Evolutionary conservation across 257 asterid species (phyloP).

Genomic region (Salvia hispanica): DNA sequence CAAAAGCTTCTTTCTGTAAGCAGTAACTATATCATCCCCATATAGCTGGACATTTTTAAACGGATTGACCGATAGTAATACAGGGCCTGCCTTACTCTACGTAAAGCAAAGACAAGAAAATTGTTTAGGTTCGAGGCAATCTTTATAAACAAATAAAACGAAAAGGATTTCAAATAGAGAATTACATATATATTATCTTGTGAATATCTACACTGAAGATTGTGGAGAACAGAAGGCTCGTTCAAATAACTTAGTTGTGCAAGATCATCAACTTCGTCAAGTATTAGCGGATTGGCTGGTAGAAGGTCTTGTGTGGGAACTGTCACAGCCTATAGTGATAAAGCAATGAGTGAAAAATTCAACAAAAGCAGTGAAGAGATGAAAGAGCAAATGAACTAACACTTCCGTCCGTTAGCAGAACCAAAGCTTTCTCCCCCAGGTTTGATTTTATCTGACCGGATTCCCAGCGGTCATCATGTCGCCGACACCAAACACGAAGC

Average conservation of each 20-base stretch:
- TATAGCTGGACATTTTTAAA: conserved; percentile 69
- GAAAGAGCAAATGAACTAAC: conserved; percentile 53
- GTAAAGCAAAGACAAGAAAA: conserved; percentile 36
- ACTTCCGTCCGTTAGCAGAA: conserved; percentile 62
- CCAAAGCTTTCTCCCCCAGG: conserved; percentile 70
- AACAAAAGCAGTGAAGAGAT: conserved; percentile 16
- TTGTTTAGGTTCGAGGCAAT: conserved; percentile 21
- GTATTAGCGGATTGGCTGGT: conserved; percentile 96
- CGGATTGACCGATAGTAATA: conserved; percentile 82
- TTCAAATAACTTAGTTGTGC: conserved; percentile 82
- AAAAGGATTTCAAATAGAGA: conserved; percentile 12
- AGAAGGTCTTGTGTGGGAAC: conserved; percentile 61
- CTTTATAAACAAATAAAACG: not conserved
- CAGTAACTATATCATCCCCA: conserved; percentile 68
- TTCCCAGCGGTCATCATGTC: conserved; percentile 61
- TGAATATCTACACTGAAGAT: conserved; percentile 71
- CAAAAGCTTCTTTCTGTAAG: conserved; percentile 69
- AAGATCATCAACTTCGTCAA: conserved; percentile 87
- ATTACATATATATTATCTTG: conserved; percentile 74
- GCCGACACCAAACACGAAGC: conserved; percentile 76
- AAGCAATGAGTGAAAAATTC: conserved; percentile 24
- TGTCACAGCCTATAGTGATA: conserved; percentile 57
- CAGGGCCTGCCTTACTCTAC: conserved; percentile 95
- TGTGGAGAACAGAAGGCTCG: conserved; percentile 95
- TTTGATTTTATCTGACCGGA: conserved; percentile 72